phyloP scores from a whole-genome alignment of 2,329 filamentous ascomycete species.

The Cordyceps tenuipes region DNA sequence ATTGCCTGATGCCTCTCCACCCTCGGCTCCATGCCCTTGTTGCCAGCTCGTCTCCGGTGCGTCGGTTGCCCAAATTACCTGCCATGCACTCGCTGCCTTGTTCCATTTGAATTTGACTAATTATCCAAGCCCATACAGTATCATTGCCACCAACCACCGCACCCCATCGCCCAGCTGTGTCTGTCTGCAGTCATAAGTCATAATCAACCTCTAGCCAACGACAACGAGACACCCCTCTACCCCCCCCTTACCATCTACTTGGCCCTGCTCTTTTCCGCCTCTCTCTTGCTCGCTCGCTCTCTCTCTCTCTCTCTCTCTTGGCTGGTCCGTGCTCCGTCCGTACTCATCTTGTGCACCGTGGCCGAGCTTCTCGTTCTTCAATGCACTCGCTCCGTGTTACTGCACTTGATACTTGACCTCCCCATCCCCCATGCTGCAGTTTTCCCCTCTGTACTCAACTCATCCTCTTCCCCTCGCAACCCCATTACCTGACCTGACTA shows the following conservation, averaged over 20 bases:
- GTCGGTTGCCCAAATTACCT: not conserved
- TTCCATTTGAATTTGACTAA: not conserved
- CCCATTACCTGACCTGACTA: not conserved
- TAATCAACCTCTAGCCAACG: not conserved
- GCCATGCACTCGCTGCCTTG: not conserved
- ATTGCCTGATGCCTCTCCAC: slow-evolving; percentile 3
- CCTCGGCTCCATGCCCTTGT: not conserved
- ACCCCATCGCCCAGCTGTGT: not conserved
- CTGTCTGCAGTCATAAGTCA: not conserved
- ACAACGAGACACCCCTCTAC: not conserved
- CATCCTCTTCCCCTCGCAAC: not conserved
- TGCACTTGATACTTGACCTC: not conserved
- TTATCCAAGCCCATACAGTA: not conserved
- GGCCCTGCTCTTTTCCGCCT: not conserved
- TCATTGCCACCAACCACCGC: too few species aligned
- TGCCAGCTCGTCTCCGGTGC: not conserved
- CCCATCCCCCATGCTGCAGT: not conserved
- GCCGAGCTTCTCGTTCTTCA: not conserved
- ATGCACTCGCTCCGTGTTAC: not conserved
- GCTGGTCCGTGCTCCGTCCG: not conserved
- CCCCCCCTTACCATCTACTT: not conserved
- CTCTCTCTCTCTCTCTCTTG: not conserved
- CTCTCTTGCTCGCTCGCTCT: too few species aligned
- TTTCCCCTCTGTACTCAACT: not conserved
- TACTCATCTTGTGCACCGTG: not conserved